Evolutionary conservation across 805 yeast species (phyloP).

Genomic region (Kodamaea leandrae): DNA sequence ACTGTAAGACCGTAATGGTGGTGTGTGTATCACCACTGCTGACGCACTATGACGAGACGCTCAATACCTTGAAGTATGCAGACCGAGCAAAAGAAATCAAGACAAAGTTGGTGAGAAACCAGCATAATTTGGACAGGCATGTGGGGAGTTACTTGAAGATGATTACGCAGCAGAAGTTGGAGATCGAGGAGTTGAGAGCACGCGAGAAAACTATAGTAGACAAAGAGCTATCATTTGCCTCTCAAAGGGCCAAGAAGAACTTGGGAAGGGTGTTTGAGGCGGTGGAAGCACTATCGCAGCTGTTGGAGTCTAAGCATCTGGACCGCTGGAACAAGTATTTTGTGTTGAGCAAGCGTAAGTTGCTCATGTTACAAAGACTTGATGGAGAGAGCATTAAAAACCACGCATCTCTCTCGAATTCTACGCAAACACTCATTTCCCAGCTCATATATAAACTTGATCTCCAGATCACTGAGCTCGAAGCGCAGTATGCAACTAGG

Average conservation of each 20-base stretch:
- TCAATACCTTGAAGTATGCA: conserved; percentile 88
- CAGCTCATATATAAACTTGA: conserved; percentile 36
- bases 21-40: conserved; percentile 90
- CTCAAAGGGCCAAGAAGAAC: conserved; percentile 12
- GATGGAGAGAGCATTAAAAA: conserved; percentile 28
- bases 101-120: conserved; percentile 72
- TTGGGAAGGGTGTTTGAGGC: conserved; percentile 39
- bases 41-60: conserved; percentile 86
- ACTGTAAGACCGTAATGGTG: conserved; percentile 93
- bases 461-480: conserved; percentile 50
- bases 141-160: conserved; percentile 80
- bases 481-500: conserved; percentile 45
- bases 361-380: conserved; percentile 41
- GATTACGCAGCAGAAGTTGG: conserved; percentile 77
- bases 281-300: conserved; percentile 39
- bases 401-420: background rate
- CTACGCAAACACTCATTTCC: conserved; percentile 9
- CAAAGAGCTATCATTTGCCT: conserved; percentile 9
- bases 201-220: conserved; percentile 49
- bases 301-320: conserved; percentile 42
- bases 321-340: conserved; percentile 44
- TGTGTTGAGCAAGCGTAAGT: conserved; percentile 46
- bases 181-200: conserved; percentile 62
- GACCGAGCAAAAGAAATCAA: conserved; percentile 88
- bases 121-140: conserved; percentile 73